Conservation (phyloP, 148 eudicot genomes). For the Camellia japonica region DNA sequence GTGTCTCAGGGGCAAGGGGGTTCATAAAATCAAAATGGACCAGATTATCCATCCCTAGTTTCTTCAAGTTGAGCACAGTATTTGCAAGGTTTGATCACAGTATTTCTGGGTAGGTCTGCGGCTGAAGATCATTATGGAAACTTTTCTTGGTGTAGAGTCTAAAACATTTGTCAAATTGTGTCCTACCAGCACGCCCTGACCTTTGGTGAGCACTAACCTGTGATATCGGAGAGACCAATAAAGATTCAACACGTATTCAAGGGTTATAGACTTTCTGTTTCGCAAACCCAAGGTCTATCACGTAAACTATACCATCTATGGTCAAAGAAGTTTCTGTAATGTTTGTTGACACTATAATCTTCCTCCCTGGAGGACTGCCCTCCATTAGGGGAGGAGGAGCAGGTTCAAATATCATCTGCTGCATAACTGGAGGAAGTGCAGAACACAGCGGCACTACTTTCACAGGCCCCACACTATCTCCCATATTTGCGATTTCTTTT, state of each 20-base stretch:
- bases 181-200: constrained; percentile 84
- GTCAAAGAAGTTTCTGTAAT: constrained; percentile 80
- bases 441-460: constrained; percentile 33
- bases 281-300: constrained; percentile 72
- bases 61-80: constrained; percentile 79
- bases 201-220: constrained; percentile 81
- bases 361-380: constrained; percentile 76
- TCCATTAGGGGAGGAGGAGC: constrained; percentile 44
- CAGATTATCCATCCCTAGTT: constrained; percentile 88
- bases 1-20: constrained; percentile 89
- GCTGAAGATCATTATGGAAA: constrained; percentile 72
- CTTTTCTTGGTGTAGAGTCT: constrained; percentile 78
- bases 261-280: constrained; percentile 76
- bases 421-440: constrained; percentile 36
- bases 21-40: constrained; percentile 97
- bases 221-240: constrained; percentile 75
- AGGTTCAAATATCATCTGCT: constrained; percentile 35
- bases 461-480: constrained; percentile 29
- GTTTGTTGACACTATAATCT: constrained; percentile 71
- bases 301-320: constrained; percentile 72
- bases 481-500: constrained; percentile 28
- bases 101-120: constrained; percentile 90
- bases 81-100: constrained; percentile 86
- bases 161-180: constrained; percentile 73
- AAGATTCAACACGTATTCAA: constrained; percentile 69